These are phyloP conservation scores for Carex parvula DNA, from an alignment of 176 grass and related monocot species.

Conservation along the genomic window DNA sequence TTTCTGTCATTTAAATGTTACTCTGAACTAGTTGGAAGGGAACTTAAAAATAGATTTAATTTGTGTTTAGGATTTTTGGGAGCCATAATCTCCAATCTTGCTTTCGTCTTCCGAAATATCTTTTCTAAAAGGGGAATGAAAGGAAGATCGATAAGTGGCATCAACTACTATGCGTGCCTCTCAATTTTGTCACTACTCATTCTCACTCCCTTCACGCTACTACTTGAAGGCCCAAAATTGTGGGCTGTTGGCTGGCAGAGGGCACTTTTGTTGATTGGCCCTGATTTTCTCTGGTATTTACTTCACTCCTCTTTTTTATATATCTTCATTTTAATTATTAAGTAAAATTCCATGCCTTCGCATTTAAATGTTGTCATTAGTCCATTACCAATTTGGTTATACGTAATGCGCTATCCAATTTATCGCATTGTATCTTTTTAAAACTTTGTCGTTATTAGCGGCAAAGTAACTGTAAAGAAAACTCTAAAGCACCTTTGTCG, in stretches of 20 bases:
- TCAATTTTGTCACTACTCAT: conserved; percentile 79
- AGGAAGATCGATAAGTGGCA: conserved; percentile 72
- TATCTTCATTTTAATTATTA: neutral
- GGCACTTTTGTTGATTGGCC: conserved; percentile 58
- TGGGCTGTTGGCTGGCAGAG: conserved; percentile 80
- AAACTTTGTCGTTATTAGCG: neutral
- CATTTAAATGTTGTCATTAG: neutral
- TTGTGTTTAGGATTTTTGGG: conserved; percentile 77
- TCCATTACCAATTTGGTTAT: neutral
- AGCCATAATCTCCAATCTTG: conserved; percentile 82
- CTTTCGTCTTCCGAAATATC: conserved; percentile 77
- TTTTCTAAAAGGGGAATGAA: conserved; percentile 91
- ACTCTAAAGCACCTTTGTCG: neutral
- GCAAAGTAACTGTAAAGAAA: neutral
- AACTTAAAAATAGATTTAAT: neutral
- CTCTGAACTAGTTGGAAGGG: neutral
- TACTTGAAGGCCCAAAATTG: conserved; percentile 80
- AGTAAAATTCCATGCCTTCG: neutral
- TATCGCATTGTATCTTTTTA: neutral
- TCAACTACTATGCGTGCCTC: conserved; percentile 95
- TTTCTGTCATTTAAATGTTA: neutral
- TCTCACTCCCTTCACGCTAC: conserved; percentile 71
- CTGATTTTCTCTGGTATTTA: conserved; percentile 76
- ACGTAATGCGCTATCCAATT: neutral
- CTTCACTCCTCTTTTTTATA: neutral